Evolutionary conservation across 345 rosid genomes (phyloP).

Genomic region (rapeseed (Brassica napus)): Da-Ae NC_063444.1:1722501-1723000

Average conservation of each 20-base stretch:
- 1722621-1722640: not conserved
- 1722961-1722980: too few relatives aligned
- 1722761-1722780: not conserved
- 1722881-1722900: too few relatives aligned
- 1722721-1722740: not conserved
- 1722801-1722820: not conserved
- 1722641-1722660: not conserved
- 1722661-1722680: not conserved
- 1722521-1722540: conserved; percentile 67
- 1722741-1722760: not conserved
- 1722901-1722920: too few relatives aligned
- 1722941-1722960: too few relatives aligned
- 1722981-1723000: too few relatives aligned
- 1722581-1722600: conserved; percentile 35
- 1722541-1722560: conserved; percentile 70
- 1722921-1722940: too few relatives aligned
- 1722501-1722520: conserved; percentile 80
- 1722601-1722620: not conserved
- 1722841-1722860: not conserved
- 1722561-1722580: conserved; percentile 79
- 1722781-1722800: not conserved
- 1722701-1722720: not conserved
- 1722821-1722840: not conserved
- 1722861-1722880: too few relatives aligned
- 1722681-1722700: not conserved